These are phyloP conservation scores for Penicillium angulare DNA, from an alignment of 495 filamentous ascomycete genomes.

Conservation along the genomic window DNA sequence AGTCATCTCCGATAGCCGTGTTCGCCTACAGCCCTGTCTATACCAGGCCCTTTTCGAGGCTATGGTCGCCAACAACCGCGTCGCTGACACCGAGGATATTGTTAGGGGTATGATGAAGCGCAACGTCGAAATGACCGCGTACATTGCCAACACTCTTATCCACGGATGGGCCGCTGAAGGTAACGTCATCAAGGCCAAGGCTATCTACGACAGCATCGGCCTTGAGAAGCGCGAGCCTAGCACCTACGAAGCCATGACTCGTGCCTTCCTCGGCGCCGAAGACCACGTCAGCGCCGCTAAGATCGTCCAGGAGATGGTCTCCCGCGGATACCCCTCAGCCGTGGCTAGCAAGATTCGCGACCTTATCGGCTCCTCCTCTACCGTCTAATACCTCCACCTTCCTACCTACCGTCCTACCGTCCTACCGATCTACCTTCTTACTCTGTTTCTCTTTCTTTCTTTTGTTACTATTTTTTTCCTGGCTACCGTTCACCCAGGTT, in stretches of 20 bases:
- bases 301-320: slow-evolving; percentile 88
- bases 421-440: too few species aligned
- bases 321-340: slow-evolving; percentile 83
- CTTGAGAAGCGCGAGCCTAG: slow-evolving; percentile 83
- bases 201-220: slow-evolving; percentile 73
- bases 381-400: slow-evolving; percentile 25
- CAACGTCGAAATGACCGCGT: slow-evolving; percentile 84
- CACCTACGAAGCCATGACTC: slow-evolving; percentile 99
- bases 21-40: slow-evolving; percentile 76
- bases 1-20: slow-evolving; percentile 62
- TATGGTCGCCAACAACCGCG: slow-evolving; percentile 90
- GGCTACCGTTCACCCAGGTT: slow-evolving; percentile 19
- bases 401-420: too few species aligned
- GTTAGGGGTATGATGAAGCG: slow-evolving; percentile 69
- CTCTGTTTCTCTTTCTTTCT: slow-evolving; percentile 9
- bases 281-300: slow-evolving; percentile 68
- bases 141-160: slow-evolving; percentile 99
- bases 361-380: slow-evolving; percentile 59
- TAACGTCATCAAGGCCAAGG: slow-evolving; percentile 73
- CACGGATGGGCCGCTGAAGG: slow-evolving; percentile 91
- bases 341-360: slow-evolving; percentile 91
- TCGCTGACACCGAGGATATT: slow-evolving; percentile 70
- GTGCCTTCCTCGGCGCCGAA: slow-evolving; percentile 82
- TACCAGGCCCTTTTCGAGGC: slow-evolving; percentile 96
- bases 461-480: slow-evolving; percentile 11